Base-by-base conservation (phyloP, 257 asterid genomes). In the Asclepias syriaca region DNA sequence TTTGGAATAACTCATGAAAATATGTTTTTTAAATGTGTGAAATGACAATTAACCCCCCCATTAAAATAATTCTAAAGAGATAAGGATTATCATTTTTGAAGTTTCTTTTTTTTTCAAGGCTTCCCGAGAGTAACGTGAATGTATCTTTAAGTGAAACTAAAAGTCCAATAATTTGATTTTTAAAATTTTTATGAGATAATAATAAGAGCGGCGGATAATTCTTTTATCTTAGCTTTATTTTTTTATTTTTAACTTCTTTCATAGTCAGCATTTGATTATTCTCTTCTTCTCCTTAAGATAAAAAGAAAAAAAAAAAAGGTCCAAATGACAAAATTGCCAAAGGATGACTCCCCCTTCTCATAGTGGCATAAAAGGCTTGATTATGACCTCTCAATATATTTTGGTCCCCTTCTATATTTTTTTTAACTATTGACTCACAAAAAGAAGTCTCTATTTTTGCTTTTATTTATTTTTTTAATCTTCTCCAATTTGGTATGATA, bases 321-420 rank as follows among this genome's bases (percentile, higher is more conserved):
- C 14, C 74, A 68, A 58, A 55, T 74, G 53, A 50, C 24, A 24
- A 61, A 48, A 4, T 24, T 37, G 18, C 32, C 70, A 54, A 64
- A 59, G 71, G 70, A 18, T 48, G 74, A 37, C 70, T 16, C 64
- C 51, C 57, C 70, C 48, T 49, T 59, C 66, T 66, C 67, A 65
- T 57, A 66, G 29, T 51, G 65, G 69, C 73, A 72, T 72, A 77
- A 77, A 77, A 77, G 45, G 49, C 24, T 43, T 56, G 74, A 77
- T 32, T 59, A 0, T 72, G 81, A 77, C 77, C 27, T 50, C 45
- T 67, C 74, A 16, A 15, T 66, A 27, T 65, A 15, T 64, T 65
- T 65, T 40, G 79, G 55, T 48, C 73, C 69, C 50, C 64, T n/a
- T n/a, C n/a, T n/a, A n/a, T n/a, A n/a, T n/a, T 15, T 21, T 61